phyloP scores from a whole-genome alignment of 1,284 basidiomycete genomes.

The Fomes fomentarius region DNA sequence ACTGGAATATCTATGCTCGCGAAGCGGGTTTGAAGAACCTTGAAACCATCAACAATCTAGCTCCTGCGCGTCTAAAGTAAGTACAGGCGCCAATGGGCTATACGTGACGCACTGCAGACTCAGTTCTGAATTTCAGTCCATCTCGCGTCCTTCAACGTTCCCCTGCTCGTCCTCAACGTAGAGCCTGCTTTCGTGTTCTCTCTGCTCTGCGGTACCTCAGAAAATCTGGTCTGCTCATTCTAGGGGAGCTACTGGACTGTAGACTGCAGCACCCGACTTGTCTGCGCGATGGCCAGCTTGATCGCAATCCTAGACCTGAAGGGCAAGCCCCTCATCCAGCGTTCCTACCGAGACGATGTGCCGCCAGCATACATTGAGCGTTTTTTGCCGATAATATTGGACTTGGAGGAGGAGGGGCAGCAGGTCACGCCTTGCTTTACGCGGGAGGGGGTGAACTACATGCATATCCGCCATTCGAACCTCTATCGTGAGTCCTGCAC shows the following conservation, averaged over 20 bases:
- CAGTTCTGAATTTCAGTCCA: no score
- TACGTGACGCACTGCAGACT: neutral
- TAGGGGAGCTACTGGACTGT: neutral
- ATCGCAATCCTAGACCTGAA: conserved; percentile 98
- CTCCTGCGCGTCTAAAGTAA: no score
- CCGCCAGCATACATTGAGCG: conserved; percentile 87
- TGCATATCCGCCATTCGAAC: conserved; percentile 98
- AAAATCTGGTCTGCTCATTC: no score
- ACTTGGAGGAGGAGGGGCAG: conserved; percentile 97
- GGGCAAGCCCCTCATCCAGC: conserved; percentile 97
- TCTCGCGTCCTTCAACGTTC: no score
- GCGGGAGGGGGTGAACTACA: conserved; percentile 93
- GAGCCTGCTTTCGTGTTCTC: no score
- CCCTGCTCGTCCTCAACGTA: no score
- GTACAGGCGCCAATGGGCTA: neutral
- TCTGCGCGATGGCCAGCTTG: conserved; percentile 55
- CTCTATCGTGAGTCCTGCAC: conserved; percentile 78
- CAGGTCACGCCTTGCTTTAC: conserved; percentile 96
- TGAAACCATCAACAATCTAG: no score
- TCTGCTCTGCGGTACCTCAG: no score
- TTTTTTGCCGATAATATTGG: conserved; percentile 93
- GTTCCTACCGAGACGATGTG: conserved; percentile 98
- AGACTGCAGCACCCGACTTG: neutral
- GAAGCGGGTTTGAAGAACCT: no score
- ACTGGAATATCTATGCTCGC: no score